Percentiles rank a stretch among this genome's conserved stretches.
phyloP scores from a whole-genome alignment of 192 early-diverging fungal species.

The Entomortierella beljakovae region DNA sequence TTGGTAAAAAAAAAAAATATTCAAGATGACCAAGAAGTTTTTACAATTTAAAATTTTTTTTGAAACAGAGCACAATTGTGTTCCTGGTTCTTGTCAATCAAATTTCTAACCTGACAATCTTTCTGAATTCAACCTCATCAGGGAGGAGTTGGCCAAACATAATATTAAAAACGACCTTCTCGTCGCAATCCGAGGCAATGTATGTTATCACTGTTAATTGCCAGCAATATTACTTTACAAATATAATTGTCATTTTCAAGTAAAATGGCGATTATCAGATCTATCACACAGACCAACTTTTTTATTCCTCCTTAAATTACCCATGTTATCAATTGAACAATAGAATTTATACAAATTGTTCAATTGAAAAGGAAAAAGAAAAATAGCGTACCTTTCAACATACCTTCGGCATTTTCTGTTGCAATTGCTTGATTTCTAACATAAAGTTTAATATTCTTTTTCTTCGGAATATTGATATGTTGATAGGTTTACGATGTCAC shows the following conservation, averaged over 20 bases:
- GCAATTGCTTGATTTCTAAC: too few relatives aligned
- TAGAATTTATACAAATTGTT: not conserved
- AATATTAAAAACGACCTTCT: slow-evolving; percentile 52
- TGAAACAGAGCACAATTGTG: not conserved
- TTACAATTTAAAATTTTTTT: too few relatives aligned
- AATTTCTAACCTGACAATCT: not conserved
- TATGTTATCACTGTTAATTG: slow-evolving; percentile 5
- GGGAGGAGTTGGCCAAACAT: slow-evolving; percentile 59
- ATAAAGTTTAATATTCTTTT: too few relatives aligned
- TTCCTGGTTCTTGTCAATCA: not conserved
- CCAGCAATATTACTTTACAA: too few relatives aligned
- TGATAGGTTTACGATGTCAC: slow-evolving; percentile 64
- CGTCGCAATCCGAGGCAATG: slow-evolving; percentile 59
- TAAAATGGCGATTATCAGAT: not conserved
- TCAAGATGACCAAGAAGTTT: not conserved
- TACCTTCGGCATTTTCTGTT: too few relatives aligned
- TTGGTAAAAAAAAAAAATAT: slow-evolving; percentile 12
- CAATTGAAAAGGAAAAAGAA: not conserved
- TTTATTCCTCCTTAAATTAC: not conserved
- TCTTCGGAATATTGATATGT: too few relatives aligned
- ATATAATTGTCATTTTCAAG: not conserved
- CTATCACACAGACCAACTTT: not conserved
- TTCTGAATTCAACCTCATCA: not conserved
- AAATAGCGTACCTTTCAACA: too few relatives aligned
- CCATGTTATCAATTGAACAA: not conserved